Evolutionary conservation across 2,329 filamentous ascomycete genomes (phyloP).

Genomic region (Hypomyces perniciosus): DNA sequence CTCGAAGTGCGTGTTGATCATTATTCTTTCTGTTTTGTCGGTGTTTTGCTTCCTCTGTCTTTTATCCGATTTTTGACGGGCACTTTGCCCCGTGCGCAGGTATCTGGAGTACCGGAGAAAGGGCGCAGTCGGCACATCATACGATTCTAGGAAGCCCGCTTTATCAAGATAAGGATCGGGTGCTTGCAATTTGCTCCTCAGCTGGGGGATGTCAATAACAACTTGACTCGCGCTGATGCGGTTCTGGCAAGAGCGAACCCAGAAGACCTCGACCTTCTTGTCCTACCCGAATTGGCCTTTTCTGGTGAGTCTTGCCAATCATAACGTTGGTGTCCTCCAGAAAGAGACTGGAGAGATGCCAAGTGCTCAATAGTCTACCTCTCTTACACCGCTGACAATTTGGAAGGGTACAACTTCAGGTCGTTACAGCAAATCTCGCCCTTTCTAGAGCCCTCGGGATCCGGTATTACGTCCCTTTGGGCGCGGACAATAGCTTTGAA

Average conservation of each 20-base stretch:
- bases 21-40: no score
- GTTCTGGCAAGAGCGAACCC: constrained; percentile 50
- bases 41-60: no score
- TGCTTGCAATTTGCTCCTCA: constrained; percentile 67
- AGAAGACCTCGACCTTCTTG: constrained; percentile 59
- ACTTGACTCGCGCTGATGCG: constrained; percentile 60
- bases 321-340: not conserved
- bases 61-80: no score
- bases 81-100: no score
- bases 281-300: constrained; percentile 72
- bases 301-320: constrained; percentile 43
- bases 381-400: not conserved
- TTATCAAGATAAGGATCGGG: constrained; percentile 53
- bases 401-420: constrained; percentile 68
- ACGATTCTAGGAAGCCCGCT: not conserved
- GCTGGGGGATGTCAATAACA: constrained; percentile 64
- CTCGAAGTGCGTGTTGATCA: no score
- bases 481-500: constrained; percentile 59
- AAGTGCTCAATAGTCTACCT: no score
- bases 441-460: constrained; percentile 59
- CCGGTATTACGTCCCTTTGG: constrained; percentile 66
- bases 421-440: constrained; percentile 61
- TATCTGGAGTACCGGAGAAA: not conserved
- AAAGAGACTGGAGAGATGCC: no score
- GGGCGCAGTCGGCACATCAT: not conserved